These are phyloP conservation scores for Omphalea diandra DNA, from an alignment of 441 rosid species.

Conservation along the genomic window DNA sequence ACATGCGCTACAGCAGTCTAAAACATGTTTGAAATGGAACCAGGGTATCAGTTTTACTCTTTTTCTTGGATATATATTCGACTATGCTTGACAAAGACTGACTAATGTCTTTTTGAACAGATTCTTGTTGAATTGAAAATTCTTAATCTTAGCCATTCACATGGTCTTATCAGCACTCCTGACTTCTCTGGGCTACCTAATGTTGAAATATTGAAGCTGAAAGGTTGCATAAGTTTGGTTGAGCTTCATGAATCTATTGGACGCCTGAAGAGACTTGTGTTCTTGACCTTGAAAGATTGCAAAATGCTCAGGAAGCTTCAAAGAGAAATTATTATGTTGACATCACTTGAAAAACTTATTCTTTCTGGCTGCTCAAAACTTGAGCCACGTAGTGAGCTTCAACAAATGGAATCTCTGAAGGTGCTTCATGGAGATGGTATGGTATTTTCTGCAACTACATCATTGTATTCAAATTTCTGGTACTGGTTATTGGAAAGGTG, in stretches of 20 bases:
- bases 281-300: slow-evolving; percentile 1
- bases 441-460: no score
- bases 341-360: slow-evolving; percentile 22
- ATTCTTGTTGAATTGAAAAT: neutral
- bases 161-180: neutral
- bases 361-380: slow-evolving; percentile 22
- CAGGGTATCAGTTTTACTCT: no score
- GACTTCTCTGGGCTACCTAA: neutral
- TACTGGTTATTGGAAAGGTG: neutral
- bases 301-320: slow-evolving; percentile 3
- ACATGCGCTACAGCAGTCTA: no score
- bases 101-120: neutral
- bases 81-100: no score
- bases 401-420: slow-evolving; percentile 18
- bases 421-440: neutral
- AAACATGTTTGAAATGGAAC: no score
- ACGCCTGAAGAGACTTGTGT: neutral
- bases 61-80: no score
- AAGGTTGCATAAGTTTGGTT: neutral
- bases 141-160: neutral
- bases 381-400: neutral
- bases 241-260: slow-evolving; percentile 2
- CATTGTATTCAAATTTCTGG: neutral
- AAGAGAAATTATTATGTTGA: slow-evolving; percentile 20
- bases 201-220: neutral